A percentile compares a stretch with the other conserved stretches of the same genome.
Conservation (phyloP, 805 yeast genomes). For the Candida argentea region DNA sequence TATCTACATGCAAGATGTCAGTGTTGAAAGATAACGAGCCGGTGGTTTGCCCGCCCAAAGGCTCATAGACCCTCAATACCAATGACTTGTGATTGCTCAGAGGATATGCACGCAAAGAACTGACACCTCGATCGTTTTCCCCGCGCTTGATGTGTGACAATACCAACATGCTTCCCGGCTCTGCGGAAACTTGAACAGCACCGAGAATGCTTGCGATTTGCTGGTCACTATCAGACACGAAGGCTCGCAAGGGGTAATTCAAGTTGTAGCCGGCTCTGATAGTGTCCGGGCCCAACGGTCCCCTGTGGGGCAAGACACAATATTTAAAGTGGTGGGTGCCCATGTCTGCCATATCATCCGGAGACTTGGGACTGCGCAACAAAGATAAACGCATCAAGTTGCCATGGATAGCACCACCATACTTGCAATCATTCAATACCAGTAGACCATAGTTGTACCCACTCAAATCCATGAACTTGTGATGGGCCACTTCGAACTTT, state of each 20-base stretch:
- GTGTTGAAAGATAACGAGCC: slow-evolving; percentile 38
- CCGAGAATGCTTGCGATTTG: slow-evolving; percentile 9
- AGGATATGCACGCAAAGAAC: slow-evolving; percentile 33
- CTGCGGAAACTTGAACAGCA: slow-evolving; percentile 9
- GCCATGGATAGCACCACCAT: slow-evolving; percentile 93
- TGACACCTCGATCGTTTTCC: slow-evolving; percentile 63
- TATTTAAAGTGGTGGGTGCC: slow-evolving; percentile 77
- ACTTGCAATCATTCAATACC: slow-evolving; percentile 73
- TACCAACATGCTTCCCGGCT: slow-evolving; percentile 51
- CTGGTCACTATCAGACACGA: slow-evolving; percentile 6
- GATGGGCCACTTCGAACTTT: slow-evolving; percentile 91
- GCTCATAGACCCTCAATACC: slow-evolving; percentile 71
- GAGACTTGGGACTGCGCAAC: slow-evolving; percentile 85
- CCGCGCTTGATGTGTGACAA: slow-evolving; percentile 77
- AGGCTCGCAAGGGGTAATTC: slow-evolving; percentile 41
- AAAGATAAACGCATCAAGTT: slow-evolving; percentile 78
- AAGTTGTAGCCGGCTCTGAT: slow-evolving; percentile 73
- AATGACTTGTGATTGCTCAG: slow-evolving; percentile 37
- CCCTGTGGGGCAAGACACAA: slow-evolving; percentile 76
- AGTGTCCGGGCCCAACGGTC: slow-evolving; percentile 50
- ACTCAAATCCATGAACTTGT: slow-evolving; percentile 86
- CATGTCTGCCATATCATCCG: slow-evolving; percentile 93
- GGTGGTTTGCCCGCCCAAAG: slow-evolving; percentile 68
- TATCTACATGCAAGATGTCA: slow-evolving; percentile 28
- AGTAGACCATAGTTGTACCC: slow-evolving; percentile 84